These are phyloP conservation scores for Aspergillus sparsus DNA, from an alignment of 495 filamentous ascomycete species.

Conservation along the genomic window DNA sequence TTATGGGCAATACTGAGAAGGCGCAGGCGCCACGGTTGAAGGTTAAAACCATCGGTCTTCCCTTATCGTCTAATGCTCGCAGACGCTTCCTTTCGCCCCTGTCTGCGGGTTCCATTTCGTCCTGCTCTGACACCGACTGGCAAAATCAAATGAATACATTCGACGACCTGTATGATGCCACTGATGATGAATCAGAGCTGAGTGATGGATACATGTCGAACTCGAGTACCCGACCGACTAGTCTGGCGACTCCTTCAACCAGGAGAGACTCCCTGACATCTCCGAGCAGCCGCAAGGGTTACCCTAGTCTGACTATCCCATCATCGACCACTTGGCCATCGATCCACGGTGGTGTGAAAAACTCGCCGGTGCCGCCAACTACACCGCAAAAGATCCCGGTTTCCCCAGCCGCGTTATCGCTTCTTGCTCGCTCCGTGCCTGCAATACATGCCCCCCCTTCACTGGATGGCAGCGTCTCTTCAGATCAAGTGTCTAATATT, in stretches of 20 bases:
- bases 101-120: constrained; percentile 41
- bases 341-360: constrained; percentile 53
- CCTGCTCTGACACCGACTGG: constrained; percentile 50
- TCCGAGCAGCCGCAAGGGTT: constrained; percentile 48
- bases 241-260: constrained; percentile 41
- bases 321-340: constrained; percentile 59
- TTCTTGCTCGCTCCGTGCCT: constrained; percentile 68
- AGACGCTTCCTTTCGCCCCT: constrained; percentile 40
- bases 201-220: constrained; percentile 50
- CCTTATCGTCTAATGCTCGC: constrained; percentile 31
- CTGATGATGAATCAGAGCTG: constrained; percentile 66
- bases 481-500: constrained; percentile 76
- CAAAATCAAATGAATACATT: constrained; percentile 56
- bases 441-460: constrained; percentile 80
- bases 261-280: constrained; percentile 40
- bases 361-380: constrained; percentile 73
- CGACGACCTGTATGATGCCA: constrained; percentile 84
- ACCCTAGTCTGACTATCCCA: constrained; percentile 75
- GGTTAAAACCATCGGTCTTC: constrained; percentile 39
- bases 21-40: constrained; percentile 35
- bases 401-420: constrained; percentile 69
- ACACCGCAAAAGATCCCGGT: constrained; percentile 75
- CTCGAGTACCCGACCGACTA: constrained; percentile 44
- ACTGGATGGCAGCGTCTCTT: constrained; percentile 82
- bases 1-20: constrained; percentile 5